phyloP scores from a whole-genome alignment of 2,329 filamentous ascomycete species.

The Alternaria ventricosa region DNA sequence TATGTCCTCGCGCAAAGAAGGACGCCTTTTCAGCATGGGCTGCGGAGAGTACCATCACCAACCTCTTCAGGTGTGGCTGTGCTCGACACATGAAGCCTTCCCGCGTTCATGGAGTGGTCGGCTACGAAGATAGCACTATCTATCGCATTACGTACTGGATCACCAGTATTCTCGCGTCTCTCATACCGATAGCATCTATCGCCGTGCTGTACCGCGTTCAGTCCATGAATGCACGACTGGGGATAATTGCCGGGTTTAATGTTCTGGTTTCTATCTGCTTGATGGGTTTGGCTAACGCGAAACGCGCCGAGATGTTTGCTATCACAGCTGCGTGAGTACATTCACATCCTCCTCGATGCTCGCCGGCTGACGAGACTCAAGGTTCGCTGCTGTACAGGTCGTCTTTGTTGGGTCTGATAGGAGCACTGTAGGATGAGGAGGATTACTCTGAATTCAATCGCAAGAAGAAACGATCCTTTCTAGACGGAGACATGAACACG shows the following conservation, averaged over 20 bases:
- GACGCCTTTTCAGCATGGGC: not conserved
- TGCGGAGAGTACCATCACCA: not conserved
- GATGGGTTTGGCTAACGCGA: not conserved
- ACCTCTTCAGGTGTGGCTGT: not conserved
- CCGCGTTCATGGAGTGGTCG: not conserved
- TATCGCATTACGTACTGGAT: not conserved
- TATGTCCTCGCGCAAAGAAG: not conserved
- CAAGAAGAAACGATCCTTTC: not conserved
- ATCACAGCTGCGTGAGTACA: slow-evolving; percentile 1
- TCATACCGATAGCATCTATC: not conserved
- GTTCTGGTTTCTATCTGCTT: not conserved
- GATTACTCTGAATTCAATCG: not conserved
- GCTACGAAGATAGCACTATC: not conserved
- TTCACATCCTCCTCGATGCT: not conserved
- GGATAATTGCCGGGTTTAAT: not conserved
- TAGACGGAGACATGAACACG: not conserved
- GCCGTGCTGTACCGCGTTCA: not conserved
- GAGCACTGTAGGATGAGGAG: not conserved
- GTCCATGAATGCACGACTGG: not conserved
- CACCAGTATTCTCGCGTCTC: not conserved
- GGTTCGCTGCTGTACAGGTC: slow-evolving; percentile 1
- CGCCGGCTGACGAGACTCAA: not conserved
- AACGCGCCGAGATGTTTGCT: not conserved
- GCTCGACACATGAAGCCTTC: not conserved
- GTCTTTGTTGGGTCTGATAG: slow-evolving; percentile 2